phyloP scores from a whole-genome alignment of 306 rosid species.

The Clitoria ternatea region DNA sequence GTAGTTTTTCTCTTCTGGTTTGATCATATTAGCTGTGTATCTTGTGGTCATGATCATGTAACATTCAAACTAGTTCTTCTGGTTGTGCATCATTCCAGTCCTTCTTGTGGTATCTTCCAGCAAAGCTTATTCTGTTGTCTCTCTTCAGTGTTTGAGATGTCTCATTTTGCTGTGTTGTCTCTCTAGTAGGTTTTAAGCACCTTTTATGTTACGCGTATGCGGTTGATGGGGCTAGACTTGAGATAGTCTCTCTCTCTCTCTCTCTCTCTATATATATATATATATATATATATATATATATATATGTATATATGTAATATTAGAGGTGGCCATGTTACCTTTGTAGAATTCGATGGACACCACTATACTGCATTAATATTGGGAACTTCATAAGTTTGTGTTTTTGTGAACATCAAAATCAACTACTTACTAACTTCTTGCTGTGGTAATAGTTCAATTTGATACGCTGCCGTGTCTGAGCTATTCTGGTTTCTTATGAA shows the following conservation, averaged over 20 bases:
- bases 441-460: no score
- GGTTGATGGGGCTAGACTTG: conserved; percentile 19
- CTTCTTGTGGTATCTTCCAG: background rate
- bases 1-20: background rate
- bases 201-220: background rate
- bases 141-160: background rate
- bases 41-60: background rate
- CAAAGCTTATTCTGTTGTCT: background rate
- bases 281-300: no score
- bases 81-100: background rate
- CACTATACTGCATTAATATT: background rate
- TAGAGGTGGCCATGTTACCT: background rate
- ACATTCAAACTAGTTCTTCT: background rate
- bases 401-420: background rate
- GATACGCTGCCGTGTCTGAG: no score
- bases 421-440: no score
- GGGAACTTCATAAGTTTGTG: background rate
- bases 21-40: background rate
- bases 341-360: background rate
- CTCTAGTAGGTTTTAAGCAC: conserved; percentile 10
- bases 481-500: background rate
- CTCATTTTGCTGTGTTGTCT: conserved; percentile 4
- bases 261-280: no score
- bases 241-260: conserved; percentile 7
- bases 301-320: background rate